Evolutionary conservation across 768 basidiomycete genomes (phyloP), one percentile per base, ranked within the genome.

Genomic region (Suillus tomentosus): DNA sequence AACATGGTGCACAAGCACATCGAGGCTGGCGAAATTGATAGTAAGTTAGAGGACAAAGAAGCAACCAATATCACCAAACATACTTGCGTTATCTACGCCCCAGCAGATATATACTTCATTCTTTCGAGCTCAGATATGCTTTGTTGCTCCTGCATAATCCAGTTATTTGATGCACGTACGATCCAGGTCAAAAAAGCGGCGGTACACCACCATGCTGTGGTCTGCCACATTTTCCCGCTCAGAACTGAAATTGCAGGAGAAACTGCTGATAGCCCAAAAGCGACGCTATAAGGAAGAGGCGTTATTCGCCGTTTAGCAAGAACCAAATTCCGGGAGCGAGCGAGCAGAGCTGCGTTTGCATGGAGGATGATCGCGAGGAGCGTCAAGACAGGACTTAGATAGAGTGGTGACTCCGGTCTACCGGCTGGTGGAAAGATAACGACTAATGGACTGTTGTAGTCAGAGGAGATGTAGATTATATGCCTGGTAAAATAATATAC

Each of bases 101-200:
- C 85, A 31, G 80, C 82, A 11, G 86, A 82, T 9, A 69, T 68
- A 66, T 90, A 90, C 69, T 78, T 82, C 74, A 88, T 73, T 15
- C 72, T 74, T 70, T 89, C 84, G 36, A 90, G 73, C 48, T 80
- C 78, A 1, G 77, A 75, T 22, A 90, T 79, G 39, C 79, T 80
- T 66, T 81, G 74, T 68, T 82, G 79, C 13, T 81, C 82, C 54
- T 76, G 74, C 53, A 74, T 71, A 48, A 86, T 80, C 57, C 82
- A 79, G 48, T 76, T 76, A 63, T 81, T 78, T 36, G 82, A 79
- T 1, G 76, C 79, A 59, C 86, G 82, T 1, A 81, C 78, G 42
- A 84, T 70, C 48, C 75, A 82, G 1, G 85, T 79, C 19, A 86
- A 62, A 24, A 77, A 61, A 0, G 75, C 71, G 0, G 85, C 81